Conservation (phyloP, 257 asterid species). For the Ligustrum vulgare region DNA sequence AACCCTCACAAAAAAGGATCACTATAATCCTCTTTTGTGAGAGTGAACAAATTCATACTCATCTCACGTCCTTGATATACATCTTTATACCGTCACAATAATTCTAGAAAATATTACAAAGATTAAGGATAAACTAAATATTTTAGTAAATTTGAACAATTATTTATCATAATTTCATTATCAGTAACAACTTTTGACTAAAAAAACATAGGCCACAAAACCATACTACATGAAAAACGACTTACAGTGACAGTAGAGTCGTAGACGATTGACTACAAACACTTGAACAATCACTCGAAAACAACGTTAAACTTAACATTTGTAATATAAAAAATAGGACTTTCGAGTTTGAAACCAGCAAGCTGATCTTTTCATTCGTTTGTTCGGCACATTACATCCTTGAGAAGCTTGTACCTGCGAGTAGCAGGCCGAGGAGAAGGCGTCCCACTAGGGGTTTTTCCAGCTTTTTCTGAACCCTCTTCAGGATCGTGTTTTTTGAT, state of each 20-base stretch:
- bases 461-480: conserved; percentile 21
- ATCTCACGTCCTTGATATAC: too few relatives aligned
- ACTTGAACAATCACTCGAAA: background rate
- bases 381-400: conserved; percentile 52
- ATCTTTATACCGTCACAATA: too few relatives aligned
- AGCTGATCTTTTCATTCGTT: background rate
- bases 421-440: conserved; percentile 44
- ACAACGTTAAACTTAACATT: background rate
- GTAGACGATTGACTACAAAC: background rate
- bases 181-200: background rate
- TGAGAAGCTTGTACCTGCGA: conserved; percentile 59
- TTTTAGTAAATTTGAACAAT: background rate
- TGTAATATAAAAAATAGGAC: too few relatives aligned
- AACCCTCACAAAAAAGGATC: too few relatives aligned
- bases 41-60: too few relatives aligned
- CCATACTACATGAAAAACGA: background rate
- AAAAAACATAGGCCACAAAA: background rate
- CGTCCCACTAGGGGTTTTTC: conserved; percentile 24
- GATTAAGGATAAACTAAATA: background rate
- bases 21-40: too few relatives aligned
- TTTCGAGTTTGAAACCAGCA: background rate
- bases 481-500: conserved; percentile 24
- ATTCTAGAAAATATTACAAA: background rate
- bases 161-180: background rate
- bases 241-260: background rate